Evolutionary conservation across 108 stramenopile species (phyloP), one percentile per base, ranked within the genome.

Genomic region (Mayamaea pseudoterrestris): DNA sequence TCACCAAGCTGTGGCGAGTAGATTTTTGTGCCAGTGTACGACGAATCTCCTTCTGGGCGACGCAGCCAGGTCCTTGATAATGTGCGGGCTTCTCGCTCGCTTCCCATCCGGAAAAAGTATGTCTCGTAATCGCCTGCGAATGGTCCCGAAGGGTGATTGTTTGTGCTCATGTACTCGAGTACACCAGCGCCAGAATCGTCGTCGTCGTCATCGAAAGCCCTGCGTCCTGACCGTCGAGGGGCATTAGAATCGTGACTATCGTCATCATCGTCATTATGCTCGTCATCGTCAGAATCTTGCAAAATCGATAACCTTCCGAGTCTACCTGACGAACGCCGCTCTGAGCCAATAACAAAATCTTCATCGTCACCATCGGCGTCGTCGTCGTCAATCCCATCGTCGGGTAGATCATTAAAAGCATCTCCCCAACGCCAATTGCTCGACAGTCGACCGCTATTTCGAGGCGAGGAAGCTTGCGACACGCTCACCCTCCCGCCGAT

Each of bases 1-100:
- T 92, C 90, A 28, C 90, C 90, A 42, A 83, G 75, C 51, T 92
- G 90, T 5, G 88, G 88, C 5, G 66, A 57, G 46, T 83, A 85
- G 14, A 40, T 49, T 44, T 85, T 85, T 21, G 55, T 49, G 23
- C 76, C 81, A 8, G 46, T 47, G 41, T 66, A 76, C 24, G 72
- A 60, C 2, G 61, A 59, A 35, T 68, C 55, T 35, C 68, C 71
- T 31, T 76, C 74, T 27, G 54, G 58, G 30, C 88, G 66, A 4
- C 31, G 26, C 13, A 85, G 48, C 88, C 88, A 90, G 37, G 61
- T 58, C 22, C 80, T 63, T 21, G 57, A 43, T 2, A 85, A 62
- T 17, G 30, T 40, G n/a, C n/a, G n/a, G 22, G 22, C 36, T 27
- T 35, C 54, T 17, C 39, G 16, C 23, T 26, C 7, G 17, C 39